Base-by-base conservation (phyloP, 495 filamentous ascomycete species). In the Bathelium albidoporum region DNA sequence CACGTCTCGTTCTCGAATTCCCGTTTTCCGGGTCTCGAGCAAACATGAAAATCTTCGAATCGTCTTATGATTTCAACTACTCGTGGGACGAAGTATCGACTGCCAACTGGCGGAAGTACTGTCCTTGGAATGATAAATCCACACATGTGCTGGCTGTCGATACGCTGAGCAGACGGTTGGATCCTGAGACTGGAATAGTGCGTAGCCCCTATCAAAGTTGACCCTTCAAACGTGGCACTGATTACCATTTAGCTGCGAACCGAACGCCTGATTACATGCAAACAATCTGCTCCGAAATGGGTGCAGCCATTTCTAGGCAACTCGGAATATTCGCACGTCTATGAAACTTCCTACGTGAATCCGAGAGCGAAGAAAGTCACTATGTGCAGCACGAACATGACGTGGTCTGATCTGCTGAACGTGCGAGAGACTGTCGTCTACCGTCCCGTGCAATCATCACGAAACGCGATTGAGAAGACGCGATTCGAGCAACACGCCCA, bases 41-140 rank as follows among this genome's bases (percentile, higher is more conserved):
- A 28, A 74, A 60, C 39, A 98, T 98, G 94, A 95, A 93, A 81
- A 88, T 98, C 72, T 98, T 97, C 73, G 87, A 90, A 36, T 90
- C 89, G 64, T 77, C 77, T 32, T 90, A 88, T 75, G 90, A 89
- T 24, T 97, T 97, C 78, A 82, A 96, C 75, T 98, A 98, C 80
- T 91, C 91, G 29, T 98, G 94, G 93, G 88, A 92, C 68, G 95
- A 97, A 75, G 95, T 97, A 36, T 95, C 91, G n/a, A 90, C 90
- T n/a, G 90, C 88, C 68, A 98, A 97, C 82, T 98, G 94, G 94
- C 86, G 86, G 59, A 98, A 98, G 76, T 98, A 98, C 79, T 95
- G 89, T 74, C 91, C 92, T 34, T 97, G 94, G 94, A 98, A 98
- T 77, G 85, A 96, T 67, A 91, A 95, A 75, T 89, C 87, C 1